A percentile compares a stretch with the other conserved stretches of the same genome.
Conservation (phyloP, 768 basidiomycete genomes). For the Mycena olivaceomarginata region DNA sequence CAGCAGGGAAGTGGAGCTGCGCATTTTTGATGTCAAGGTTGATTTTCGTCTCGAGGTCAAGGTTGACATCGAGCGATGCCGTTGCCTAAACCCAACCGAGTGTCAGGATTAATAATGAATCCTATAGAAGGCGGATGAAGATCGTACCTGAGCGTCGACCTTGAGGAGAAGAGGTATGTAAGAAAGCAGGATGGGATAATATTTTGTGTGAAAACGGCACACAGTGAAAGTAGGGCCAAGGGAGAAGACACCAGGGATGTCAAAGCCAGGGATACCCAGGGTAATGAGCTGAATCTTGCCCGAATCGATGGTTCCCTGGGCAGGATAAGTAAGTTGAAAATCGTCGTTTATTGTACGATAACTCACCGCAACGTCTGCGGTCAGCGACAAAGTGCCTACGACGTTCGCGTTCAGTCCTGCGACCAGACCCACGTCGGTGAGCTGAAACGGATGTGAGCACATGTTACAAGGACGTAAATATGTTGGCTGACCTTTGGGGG, state of each 20-base stretch:
- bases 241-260: conserved; percentile 69
- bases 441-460: background rate
- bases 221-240: conserved; percentile 70
- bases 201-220: background rate
- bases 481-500: conserved; percentile 60
- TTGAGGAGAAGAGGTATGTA: conserved; percentile 50
- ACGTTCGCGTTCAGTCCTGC: conserved; percentile 57
- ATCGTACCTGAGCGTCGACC: conserved; percentile 54
- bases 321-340: background rate
- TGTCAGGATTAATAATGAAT: background rate
- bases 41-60: conserved; percentile 59
- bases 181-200: background rate
- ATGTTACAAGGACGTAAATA: background rate
- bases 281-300: conserved; percentile 63
- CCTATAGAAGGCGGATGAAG: background rate
- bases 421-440: background rate
- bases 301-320: conserved; percentile 62
- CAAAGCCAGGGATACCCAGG: conserved; percentile 65
- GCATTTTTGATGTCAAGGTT: conserved; percentile 65
- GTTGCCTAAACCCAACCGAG: conserved; percentile 47
- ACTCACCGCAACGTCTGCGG: conserved; percentile 60
- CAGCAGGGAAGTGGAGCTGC: conserved; percentile 66
- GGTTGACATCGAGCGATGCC: conserved; percentile 58
- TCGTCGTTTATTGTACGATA: background rate
- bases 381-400: conserved; percentile 60